Percentiles rank a stretch among this genome's conserved stretches.
These are phyloP conservation scores for Lotmaria passim DNA, from an alignment of 208 protist genomes.

Conservation along the genomic window DNA sequence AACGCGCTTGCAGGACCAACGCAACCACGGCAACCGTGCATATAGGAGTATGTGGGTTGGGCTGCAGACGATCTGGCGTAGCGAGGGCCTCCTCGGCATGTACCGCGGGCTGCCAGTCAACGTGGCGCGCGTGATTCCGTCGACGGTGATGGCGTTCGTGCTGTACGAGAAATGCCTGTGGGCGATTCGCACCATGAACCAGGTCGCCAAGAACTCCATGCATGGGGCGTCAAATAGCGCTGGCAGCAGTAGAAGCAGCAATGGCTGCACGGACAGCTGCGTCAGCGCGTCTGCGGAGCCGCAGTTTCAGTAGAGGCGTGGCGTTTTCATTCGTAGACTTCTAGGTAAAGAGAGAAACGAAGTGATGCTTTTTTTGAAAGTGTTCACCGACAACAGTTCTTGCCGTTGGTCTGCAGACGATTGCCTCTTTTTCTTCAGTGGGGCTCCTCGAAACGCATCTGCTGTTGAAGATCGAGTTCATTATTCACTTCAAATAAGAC, in stretches of 20 bases:
- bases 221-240: slow-evolving; percentile 5
- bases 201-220: slow-evolving; percentile 25
- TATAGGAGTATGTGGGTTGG: slow-evolving; percentile 68
- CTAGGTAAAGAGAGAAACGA: no score
- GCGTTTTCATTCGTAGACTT: background rate
- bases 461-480: no score
- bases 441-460: no score
- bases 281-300: slow-evolving; percentile 6
- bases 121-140: slow-evolving; percentile 78
- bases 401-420: no score
- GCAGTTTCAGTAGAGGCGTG: slow-evolving; percentile 23
- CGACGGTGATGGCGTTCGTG: slow-evolving; percentile 80
- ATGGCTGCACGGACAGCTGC: background rate
- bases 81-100: slow-evolving; percentile 68
- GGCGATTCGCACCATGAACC: slow-evolving; percentile 40
- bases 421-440: no score
- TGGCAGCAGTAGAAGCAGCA: background rate
- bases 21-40: slow-evolving; percentile 45
- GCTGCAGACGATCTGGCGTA: slow-evolving; percentile 74
- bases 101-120: slow-evolving; percentile 86
- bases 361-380: no score
- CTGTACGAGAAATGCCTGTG: slow-evolving; percentile 82
- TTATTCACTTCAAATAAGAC: no score
- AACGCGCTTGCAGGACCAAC: slow-evolving; percentile 77
- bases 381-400: no score